Conservation (phyloP, 2,329 filamentous ascomycete genomes). For the Calonectria crousiana region DNA sequence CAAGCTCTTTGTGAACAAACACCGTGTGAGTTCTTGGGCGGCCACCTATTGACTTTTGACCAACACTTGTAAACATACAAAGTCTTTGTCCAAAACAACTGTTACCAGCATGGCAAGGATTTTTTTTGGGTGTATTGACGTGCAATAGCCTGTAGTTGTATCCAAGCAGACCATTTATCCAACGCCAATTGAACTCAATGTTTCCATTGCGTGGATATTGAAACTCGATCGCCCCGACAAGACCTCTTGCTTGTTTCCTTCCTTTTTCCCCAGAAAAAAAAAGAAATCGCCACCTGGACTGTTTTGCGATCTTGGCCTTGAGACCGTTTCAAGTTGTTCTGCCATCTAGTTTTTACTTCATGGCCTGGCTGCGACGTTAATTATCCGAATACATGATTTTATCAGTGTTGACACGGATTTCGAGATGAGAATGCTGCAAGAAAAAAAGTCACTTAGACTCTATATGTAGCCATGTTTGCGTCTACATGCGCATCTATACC, state of each 20-base stretch:
- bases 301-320: background rate
- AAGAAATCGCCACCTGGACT: background rate
- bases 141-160: background rate
- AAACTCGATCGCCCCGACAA: background rate
- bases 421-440: background rate
- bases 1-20: background rate
- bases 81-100: too few relatives aligned
- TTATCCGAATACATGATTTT: too few relatives aligned
- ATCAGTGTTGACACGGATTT: background rate
- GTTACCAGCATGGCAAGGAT: too few relatives aligned
- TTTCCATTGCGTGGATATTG: background rate
- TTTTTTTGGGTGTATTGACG: background rate
- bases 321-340: background rate
- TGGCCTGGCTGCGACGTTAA: background rate
- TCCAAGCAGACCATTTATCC: too few relatives aligned
- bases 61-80: background rate
- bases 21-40: background rate
- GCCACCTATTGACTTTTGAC: background rate
- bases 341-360: background rate
- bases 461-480: slow-evolving; percentile 10
- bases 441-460: slow-evolving; percentile 10
- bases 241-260: background rate
- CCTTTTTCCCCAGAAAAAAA: background rate
- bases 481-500: slow-evolving; percentile 17
- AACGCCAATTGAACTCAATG: background rate